Evolutionary conservation across 2,329 filamentous ascomycete genomes (phyloP), one percentile per base, ranked within the genome.

Genomic region (Fusarium sp.): DNA sequence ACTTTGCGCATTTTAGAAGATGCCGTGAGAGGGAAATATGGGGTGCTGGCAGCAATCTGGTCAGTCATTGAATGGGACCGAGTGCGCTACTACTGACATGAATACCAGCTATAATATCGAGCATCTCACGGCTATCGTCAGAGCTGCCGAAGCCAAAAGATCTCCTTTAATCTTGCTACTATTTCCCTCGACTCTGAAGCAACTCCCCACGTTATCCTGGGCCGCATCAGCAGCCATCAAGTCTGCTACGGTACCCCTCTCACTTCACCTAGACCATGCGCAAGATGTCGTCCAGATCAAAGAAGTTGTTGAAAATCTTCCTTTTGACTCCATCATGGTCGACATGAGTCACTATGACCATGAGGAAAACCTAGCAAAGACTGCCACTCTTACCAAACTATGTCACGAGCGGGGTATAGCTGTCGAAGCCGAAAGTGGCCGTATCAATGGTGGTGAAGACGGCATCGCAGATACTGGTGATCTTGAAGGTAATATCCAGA

Each of bases 401-500:
- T 57, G 54, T 5, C 58, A 67, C 2, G 53, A 57, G 39, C 34
- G 40, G 15, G 51, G 26, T 15, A 62, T 68, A 11, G 63, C 61
- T 6, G 43, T 66, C 2, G 71, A 72, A 26, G 69, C 69, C 0
- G 65, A 75, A 45, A 66, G 59, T 4, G 64, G 72, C 2, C 68
- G 68, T 4, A 75, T 76, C n/a, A 65, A 92, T 69, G 76, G 76
- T 15, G 75, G 89, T 0, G 90, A 92, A 75, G 90, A 92, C 71
- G 92, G 92, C 0, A 88, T 95, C 5, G 85, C 87, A 10, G 91
- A 93, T 75, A 80, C 83, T 66, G 75, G 78, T 59, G 78, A 87
- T 78, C 58, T 82, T 57, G 71, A 83, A 82, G 77, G 85, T 72
- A 46, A 78, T 14, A 9, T 9, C 11, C 28, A n/a, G 10, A 15